Evolutionary conservation across 106 monocot genomes (phyloP), one percentile per base, ranked within the genome.

Genomic region (Acorus calamus): DNA sequence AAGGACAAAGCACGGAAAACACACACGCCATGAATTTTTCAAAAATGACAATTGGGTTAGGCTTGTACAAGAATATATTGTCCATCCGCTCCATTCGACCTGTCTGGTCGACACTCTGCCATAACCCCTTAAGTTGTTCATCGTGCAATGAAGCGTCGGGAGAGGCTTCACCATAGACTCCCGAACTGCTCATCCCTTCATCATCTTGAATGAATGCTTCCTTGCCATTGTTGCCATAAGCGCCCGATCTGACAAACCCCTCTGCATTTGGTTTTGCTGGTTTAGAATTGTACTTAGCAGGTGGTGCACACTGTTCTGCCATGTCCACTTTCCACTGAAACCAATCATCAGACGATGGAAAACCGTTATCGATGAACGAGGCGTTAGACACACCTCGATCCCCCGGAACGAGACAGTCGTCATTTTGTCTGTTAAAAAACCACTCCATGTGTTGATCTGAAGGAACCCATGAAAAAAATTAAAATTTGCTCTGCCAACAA

Each of bases 51-150:
- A 42, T 28, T 28, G 69, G 54, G 56, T 68, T 68, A 49, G 55
- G 68, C 57, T 67, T 73, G 67, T 67, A 73, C 78, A 78, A 62
- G 78, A 73, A 73, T 64, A 67, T 78, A 47, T 73, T 63, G 60
- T 78, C 68, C 8, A 64, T 48, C 44, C 65, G 63, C 73, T 73
- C 69, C 73, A 69, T 44, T 28, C 28, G 28, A 28, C 28, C 28
- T 28, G 28, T 28, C 28, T 28, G 28, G 28, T 28, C 28, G 28
- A 28, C 28, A 28, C 28, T 28, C 28, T 28, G 28, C 28, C 28
- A 28, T 28, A 28, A 28, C 28, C 28, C 28, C 28, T 28, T 28
- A 28, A 28, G 63, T 49, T 69, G 47, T 66, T 51, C 50, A 44
- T 56, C 68, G 59, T 69, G 47, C 43, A 67, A 63, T 7, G 68